A percentile compares a stretch with the other conserved stretches of the same genome.
Conservation (phyloP, 2,329 filamentous ascomycete species). For the Furcasterigmium sp. region DNA sequence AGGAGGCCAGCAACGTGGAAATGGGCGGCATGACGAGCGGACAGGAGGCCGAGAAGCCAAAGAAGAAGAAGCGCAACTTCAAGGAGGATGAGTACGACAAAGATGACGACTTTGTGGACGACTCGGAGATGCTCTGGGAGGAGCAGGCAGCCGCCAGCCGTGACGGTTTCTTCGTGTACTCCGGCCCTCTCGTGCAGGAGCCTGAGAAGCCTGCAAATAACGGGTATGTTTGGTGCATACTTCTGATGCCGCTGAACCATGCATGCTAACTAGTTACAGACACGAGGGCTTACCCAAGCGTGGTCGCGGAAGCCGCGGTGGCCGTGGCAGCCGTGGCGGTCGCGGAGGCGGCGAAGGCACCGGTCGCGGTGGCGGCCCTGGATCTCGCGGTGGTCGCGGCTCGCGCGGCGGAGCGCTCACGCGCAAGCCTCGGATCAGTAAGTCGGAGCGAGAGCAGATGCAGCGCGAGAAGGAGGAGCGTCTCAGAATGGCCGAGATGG, state of each 20-base stretch:
- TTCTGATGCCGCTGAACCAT: no score
- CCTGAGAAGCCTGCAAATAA: slow-evolving; percentile 62
- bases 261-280: slow-evolving; percentile 35
- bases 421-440: slow-evolving; percentile 80
- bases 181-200: slow-evolving; percentile 82
- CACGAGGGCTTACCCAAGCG: slow-evolving; percentile 70
- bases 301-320: slow-evolving; percentile 38
- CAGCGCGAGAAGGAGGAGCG: slow-evolving; percentile 77
- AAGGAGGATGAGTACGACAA: slow-evolving; percentile 81
- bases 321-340: slow-evolving; percentile 36
- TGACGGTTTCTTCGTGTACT: slow-evolving; percentile 98
- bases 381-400: slow-evolving; percentile 66
- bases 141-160: slow-evolving; percentile 90
- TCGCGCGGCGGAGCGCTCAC: slow-evolving; percentile 69
- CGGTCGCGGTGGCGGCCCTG: slow-evolving; percentile 49
- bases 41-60: slow-evolving; percentile 56
- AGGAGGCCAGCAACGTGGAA: slow-evolving; percentile 82
- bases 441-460: slow-evolving; percentile 75
- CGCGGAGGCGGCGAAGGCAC: slow-evolving; percentile 48
- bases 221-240: slow-evolving; percentile 43
- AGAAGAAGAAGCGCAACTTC: slow-evolving; percentile 74
- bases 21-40: slow-evolving; percentile 64
- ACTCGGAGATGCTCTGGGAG: slow-evolving; percentile 92
- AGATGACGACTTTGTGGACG: slow-evolving; percentile 82
- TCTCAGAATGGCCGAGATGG: slow-evolving; percentile 43